phyloP scores from a whole-genome alignment of 1,139 yeast species.

The Taiozyma sp. region DNA sequence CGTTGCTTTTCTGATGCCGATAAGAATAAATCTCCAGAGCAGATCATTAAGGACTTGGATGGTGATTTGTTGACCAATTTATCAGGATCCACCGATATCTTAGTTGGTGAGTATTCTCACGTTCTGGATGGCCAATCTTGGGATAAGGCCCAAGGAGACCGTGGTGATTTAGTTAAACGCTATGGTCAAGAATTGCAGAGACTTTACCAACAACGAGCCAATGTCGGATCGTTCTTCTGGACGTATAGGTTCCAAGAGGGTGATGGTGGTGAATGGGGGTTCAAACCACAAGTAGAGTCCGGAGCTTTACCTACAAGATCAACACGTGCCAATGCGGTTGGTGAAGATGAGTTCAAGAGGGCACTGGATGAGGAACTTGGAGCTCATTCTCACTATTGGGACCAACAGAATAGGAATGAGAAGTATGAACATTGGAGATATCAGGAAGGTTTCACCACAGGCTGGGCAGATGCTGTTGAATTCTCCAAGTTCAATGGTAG shows the following conservation, averaged over 20 bases:
- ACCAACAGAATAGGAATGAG: slow-evolving; percentile 46
- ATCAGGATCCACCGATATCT: slow-evolving; percentile 54
- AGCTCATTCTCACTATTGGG: slow-evolving; percentile 67
- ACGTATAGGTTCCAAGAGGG: slow-evolving; percentile 83
- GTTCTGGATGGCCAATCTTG: slow-evolving; percentile 75
- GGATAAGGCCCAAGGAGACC: slow-evolving; percentile 43
- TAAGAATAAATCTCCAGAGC: slow-evolving; percentile 55
- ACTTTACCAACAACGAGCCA: slow-evolving; percentile 45
- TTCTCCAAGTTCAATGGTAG: slow-evolving; percentile 71
- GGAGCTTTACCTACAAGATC: slow-evolving; percentile 48
- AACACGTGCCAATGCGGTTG: slow-evolving; percentile 27
- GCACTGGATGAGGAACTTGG: slow-evolving; percentile 34
- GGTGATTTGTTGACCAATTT: slow-evolving; percentile 47
- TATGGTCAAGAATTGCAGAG: slow-evolving; percentile 42
- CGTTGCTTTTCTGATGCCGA: slow-evolving; percentile 80
- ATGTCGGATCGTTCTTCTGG: slow-evolving; percentile 83
- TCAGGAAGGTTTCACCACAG: slow-evolving; percentile 69
- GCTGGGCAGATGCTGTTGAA: slow-evolving; percentile 63
- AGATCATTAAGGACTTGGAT: slow-evolving; percentile 54
- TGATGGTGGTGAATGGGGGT: slow-evolving; percentile 96
- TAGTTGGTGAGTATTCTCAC: slow-evolving; percentile 90
- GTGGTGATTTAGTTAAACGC: slow-evolving; percentile 38
- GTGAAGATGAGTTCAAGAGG: slow-evolving; percentile 38
- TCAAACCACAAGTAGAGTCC: slow-evolving; percentile 64
- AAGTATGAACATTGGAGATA: slow-evolving; percentile 77